phyloP scores from a whole-genome alignment of 2,329 filamentous ascomycete genomes.

The Fusarium multiceps region DNA sequence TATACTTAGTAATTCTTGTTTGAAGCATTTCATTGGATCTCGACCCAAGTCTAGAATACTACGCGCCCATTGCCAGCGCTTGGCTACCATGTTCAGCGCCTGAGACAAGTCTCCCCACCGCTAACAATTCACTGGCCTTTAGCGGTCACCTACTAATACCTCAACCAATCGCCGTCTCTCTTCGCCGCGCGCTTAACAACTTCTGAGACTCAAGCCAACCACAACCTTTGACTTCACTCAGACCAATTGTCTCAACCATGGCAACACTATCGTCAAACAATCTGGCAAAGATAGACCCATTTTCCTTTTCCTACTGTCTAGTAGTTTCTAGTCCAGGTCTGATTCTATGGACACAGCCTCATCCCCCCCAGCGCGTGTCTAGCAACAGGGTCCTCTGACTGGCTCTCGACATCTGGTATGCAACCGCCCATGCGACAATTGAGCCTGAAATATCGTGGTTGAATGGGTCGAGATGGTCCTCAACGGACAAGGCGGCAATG shows the following conservation, averaged over 20 bases:
- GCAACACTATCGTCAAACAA: constrained; percentile 28
- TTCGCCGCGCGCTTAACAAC: constrained; percentile 40
- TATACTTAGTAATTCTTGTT: not conserved
- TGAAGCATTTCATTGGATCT: constrained; percentile 9
- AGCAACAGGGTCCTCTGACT: constrained; percentile 36
- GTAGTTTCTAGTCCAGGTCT: not conserved
- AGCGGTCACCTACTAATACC: not conserved
- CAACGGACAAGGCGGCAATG: constrained; percentile 21
- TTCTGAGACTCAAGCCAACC: constrained; percentile 43
- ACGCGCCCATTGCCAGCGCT: constrained; percentile 29
- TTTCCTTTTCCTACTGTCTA: not conserved
- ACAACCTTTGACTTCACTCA: constrained; percentile 11
- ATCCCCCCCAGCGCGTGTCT: constrained; percentile 17
- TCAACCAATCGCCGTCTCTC: constrained; percentile 36
- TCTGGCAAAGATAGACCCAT: constrained; percentile 13
- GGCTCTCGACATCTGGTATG: constrained; percentile 26
- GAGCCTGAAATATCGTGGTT: constrained; percentile 21
- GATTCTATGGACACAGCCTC: constrained; percentile 3
- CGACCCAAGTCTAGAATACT: not conserved
- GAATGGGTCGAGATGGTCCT: constrained; percentile 33
- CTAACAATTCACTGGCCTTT: constrained; percentile 14
- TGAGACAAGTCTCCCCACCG: constrained; percentile 8
- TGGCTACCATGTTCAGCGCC: constrained; percentile 9
- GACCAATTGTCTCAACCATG: constrained; percentile 22
- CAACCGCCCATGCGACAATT: constrained; percentile 31